Base-by-base conservation (phyloP, 2,329 filamentous ascomycete genomes). In the Eurotiales sp. region DNA sequence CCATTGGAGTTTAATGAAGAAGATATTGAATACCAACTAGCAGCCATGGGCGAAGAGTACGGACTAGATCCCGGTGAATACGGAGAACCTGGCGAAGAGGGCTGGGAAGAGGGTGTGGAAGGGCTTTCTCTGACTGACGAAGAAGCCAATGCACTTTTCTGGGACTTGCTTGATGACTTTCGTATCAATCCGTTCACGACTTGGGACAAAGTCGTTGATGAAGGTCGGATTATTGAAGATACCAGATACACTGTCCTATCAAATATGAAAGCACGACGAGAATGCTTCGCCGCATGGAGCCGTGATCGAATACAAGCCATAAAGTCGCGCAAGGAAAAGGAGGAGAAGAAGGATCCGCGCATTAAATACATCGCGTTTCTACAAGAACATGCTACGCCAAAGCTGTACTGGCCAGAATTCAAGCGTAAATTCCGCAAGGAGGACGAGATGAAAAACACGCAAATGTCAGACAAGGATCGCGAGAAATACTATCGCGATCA, bases 361-460 rank as follows among this genome's bases (percentile, higher is more conserved):
- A 86, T 96, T 57, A 83, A 86, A 1, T 99, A 95, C 67, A 73
- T 97, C 54, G 80, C 81, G 0, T 87, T 99, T 56, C 75, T 99
- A 25, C 84, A 92, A 56, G 82, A 86, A 44, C 82, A 90, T 59
- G 92, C 91, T 0, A 93, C 86, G 0, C 86, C 89, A 0, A 97
- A 96, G 71, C 78, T 99, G 1, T 99, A 95, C 76, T 99, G 93
- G 93, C 86, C 89, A 0, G 93, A 99, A 66, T 99, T 99, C 72
- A 90, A 88, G 61, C 80, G 93, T 29, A 99, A 96, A 66, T 93
- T 84, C 70, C 87, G 86, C 58, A 91, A 87, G 58, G 90, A 95
- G 57, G 70, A 81, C 0, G 80, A 85, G 47, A 90, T 99, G 87
- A 74, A 68, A 51, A 70, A 73, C 48, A 61, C 61, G 5, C 64